phyloP scores from a whole-genome alignment of 192 early-diverging fungal genomes.

The Coemansia sp. region DNA sequence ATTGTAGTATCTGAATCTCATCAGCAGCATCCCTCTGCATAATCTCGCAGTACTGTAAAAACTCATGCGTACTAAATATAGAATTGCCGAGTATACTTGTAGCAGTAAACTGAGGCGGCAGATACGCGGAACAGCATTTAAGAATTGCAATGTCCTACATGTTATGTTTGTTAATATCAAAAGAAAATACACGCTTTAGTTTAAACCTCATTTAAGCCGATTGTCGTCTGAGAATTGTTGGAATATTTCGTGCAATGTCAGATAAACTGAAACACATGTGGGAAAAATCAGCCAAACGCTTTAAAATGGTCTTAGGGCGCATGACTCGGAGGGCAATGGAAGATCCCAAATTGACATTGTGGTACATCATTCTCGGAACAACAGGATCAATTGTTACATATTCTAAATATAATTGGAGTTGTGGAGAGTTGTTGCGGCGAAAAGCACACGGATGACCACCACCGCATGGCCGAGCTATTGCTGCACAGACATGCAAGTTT shows the following conservation, averaged over 20 bases:
- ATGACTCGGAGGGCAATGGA: not conserved
- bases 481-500: slow-evolving; percentile 1
- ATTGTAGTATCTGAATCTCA: slow-evolving; percentile 32
- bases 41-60: slow-evolving; percentile 32
- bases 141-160: slow-evolving; percentile 48
- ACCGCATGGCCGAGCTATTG: not conserved
- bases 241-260: slow-evolving; percentile 1
- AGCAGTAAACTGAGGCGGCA: slow-evolving; percentile 19
- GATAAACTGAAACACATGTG: not conserved
- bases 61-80: slow-evolving; percentile 44
- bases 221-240: not conserved
- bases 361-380: not conserved
- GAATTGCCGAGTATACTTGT: slow-evolving; percentile 30
- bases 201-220: not conserved
- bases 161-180: not conserved
- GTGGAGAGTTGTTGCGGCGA: not conserved
- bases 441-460: not conserved
- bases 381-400: not conserved
- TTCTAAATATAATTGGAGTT: not conserved
- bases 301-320: not conserved
- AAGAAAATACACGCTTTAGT: not conserved
- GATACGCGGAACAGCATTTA: slow-evolving; percentile 35
- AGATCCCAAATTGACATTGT: not conserved
- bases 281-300: not conserved
- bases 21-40: slow-evolving; percentile 43